Evolutionary conservation across 495 filamentous ascomycete genomes (phyloP).

Genomic region (Penicillium flavigenum): DNA sequence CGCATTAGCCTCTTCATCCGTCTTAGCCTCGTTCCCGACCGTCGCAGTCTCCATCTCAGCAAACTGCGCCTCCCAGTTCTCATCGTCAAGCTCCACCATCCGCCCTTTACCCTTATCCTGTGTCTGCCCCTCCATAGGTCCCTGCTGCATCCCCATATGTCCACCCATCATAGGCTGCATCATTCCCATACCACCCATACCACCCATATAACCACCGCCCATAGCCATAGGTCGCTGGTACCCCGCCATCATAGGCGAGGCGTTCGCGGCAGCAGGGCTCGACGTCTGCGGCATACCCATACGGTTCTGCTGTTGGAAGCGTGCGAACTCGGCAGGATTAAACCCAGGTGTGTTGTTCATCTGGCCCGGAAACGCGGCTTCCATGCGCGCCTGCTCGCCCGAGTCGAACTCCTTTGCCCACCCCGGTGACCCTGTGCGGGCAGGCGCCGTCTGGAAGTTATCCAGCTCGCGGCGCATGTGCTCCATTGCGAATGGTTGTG

Average conservation of each 20-base stretch:
- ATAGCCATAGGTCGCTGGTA: constrained; percentile 65
- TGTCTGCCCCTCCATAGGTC: constrained; percentile 47
- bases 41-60: constrained; percentile 77
- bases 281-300: constrained; percentile 55
- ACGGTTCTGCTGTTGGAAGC: constrained; percentile 71
- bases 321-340: constrained; percentile 79
- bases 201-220: constrained; percentile 45
- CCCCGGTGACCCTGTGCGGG: constrained; percentile 56
- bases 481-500: constrained; percentile 67
- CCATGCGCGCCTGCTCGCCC: constrained; percentile 72
- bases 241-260: constrained; percentile 50
- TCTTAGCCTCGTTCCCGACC: constrained; percentile 55
- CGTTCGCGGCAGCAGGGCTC: constrained; percentile 49
- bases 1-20: constrained; percentile 67
- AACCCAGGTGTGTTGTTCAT: constrained; percentile 60
- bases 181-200: constrained; percentile 58
- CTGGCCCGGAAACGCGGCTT: constrained; percentile 66
- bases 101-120: constrained; percentile 83
- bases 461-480: constrained; percentile 66
- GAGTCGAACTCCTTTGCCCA: constrained; percentile 72
- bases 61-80: constrained; percentile 96
- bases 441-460: constrained; percentile 55
- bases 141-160: constrained; percentile 50
- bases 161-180: constrained; percentile 49
- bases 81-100: constrained; percentile 89